Conservation (phyloP, 768 basidiomycete genomes). For the Coprinopsis sp. region DNA sequence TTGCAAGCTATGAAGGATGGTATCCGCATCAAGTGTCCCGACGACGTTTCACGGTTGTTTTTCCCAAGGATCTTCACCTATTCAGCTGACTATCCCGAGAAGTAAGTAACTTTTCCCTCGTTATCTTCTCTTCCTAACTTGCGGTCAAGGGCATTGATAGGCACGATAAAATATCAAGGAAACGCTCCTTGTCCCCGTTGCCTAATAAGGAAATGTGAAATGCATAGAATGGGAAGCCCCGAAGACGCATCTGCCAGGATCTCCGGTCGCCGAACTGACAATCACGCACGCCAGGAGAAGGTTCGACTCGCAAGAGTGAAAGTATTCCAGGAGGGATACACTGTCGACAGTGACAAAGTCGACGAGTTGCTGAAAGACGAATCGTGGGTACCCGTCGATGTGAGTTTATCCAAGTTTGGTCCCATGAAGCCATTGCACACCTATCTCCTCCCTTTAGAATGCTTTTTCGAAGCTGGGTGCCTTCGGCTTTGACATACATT, state of each 20-base stretch:
- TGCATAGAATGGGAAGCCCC: not conserved
- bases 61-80: not conserved
- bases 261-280: not conserved
- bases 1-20: not conserved
- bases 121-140: not conserved
- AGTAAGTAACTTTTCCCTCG: not conserved
- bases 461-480: not conserved
- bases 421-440: not conserved
- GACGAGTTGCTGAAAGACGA: not conserved
- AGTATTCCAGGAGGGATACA: not conserved
- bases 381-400: too few relatives aligned
- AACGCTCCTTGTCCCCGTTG: not conserved
- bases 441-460: not conserved
- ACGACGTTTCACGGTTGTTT: constrained; percentile 45
- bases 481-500: not conserved
- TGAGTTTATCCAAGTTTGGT: not conserved
- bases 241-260: not conserved
- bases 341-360: not conserved
- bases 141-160: not conserved
- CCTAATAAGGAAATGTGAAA: not conserved
- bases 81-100: not conserved
- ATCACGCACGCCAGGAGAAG: not conserved
- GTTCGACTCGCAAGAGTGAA: not conserved
- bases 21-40: too few relatives aligned
- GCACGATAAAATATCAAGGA: not conserved